Conservation (phyloP, 75 land plant genomes). For the Pinus tabuliformis region DNA sequence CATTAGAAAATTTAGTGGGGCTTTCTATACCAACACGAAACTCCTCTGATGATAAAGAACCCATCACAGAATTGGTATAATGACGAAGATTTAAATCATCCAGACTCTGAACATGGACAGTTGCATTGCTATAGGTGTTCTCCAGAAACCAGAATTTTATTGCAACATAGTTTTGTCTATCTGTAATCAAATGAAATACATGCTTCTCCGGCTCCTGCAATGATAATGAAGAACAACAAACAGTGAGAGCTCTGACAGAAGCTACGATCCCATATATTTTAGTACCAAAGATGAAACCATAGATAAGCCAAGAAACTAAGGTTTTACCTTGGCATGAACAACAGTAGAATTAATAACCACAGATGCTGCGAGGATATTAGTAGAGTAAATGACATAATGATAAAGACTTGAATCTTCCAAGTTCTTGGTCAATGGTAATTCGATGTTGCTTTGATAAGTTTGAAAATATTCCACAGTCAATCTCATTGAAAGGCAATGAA, state of each 20-base stretch:
- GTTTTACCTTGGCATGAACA: conserved; percentile 43
- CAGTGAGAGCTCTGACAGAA: not conserved
- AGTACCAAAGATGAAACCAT: not conserved
- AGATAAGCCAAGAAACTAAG: not conserved
- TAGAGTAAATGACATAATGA: conserved; percentile 64
- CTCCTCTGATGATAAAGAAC: conserved; percentile 42
- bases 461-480: conserved; percentile 81
- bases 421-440: conserved; percentile 13
- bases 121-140: conserved; percentile 35
- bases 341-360: conserved; percentile 77
- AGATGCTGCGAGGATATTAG: conserved; percentile 66
- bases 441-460: conserved; percentile 3
- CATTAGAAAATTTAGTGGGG: not conserved
- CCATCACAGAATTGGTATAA: not conserved
- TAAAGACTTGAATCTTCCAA: conserved; percentile 26
- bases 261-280: not conserved
- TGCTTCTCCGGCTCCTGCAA: conserved; percentile 60
- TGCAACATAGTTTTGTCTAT: conserved; percentile 59
- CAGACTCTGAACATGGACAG: conserved; percentile 50
- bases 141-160: conserved; percentile 67
- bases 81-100: conserved; percentile 29
- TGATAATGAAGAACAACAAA: not conserved
- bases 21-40: conserved; percentile 45
- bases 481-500: conserved; percentile 85
- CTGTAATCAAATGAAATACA: conserved; percentile 74